Percentiles rank a stretch among this genome's conserved stretches.
Conservation (phyloP, 306 rosid genomes). For the Vigna unguiculata region DNA sequence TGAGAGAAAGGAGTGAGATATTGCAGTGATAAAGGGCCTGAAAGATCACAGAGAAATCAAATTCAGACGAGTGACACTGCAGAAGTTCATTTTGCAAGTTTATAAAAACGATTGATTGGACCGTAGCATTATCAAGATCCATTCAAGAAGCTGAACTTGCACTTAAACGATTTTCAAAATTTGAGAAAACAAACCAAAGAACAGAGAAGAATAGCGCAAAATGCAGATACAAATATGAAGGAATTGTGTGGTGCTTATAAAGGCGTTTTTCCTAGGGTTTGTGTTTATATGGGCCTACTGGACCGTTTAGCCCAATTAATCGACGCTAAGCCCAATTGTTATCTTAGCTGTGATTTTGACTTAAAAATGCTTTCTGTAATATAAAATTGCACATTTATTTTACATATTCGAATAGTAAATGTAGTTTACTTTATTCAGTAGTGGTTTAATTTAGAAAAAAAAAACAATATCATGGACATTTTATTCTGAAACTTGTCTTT, state of each 20-base stretch:
- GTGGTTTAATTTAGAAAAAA: no score
- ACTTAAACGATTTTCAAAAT: neutral
- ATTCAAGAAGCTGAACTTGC: slow-evolving; percentile 89
- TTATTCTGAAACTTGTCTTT: no score
- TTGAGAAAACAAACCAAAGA: neutral
- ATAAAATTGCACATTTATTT: no score
- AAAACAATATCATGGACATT: no score
- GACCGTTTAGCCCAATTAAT: neutral
- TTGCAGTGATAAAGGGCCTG: slow-evolving; percentile 76
- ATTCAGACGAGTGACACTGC: slow-evolving; percentile 82
- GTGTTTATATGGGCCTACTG: neutral
- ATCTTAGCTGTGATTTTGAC: no score
- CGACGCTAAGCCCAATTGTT: neutral
- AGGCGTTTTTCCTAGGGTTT: neutral
- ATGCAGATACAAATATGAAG: no score
- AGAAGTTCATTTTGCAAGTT: slow-evolving; percentile 64
- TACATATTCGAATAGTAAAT: no score
- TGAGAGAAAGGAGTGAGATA: neutral
- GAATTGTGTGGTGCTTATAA: neutral
- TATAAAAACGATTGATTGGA: slow-evolving; percentile 47
- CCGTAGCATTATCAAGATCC: slow-evolving; percentile 39
- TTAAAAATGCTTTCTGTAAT: neutral
- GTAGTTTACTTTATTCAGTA: no score
- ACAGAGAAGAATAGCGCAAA: neutral
- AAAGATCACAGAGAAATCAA: slow-evolving; percentile 55